These are phyloP conservation scores for Panaeolus papilionaceus DNA, from an alignment of 768 basidiomycete genomes.

Conservation along the genomic window DNA sequence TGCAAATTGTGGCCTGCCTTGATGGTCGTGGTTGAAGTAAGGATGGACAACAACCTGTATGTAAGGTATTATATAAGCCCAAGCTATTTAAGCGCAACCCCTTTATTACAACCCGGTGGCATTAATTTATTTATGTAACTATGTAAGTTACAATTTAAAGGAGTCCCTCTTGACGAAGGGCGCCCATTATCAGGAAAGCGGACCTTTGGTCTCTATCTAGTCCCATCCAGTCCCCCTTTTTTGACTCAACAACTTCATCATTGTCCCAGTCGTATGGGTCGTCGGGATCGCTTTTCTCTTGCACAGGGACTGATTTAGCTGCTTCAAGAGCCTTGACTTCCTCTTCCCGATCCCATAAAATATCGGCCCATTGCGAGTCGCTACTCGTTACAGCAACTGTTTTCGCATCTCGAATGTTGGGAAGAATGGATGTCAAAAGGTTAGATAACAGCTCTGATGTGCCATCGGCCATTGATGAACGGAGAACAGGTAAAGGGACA, in stretches of 20 bases:
- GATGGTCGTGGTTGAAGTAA: slow-evolving; percentile 7
- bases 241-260: slow-evolving; percentile 54
- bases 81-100: neutral
- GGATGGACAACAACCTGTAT: neutral
- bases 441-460: slow-evolving; percentile 79
- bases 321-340: slow-evolving; percentile 44
- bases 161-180: slow-evolving; percentile 74
- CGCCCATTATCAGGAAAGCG: slow-evolving; percentile 81
- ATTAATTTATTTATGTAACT: neutral
- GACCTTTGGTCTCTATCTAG: slow-evolving; percentile 81
- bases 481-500: slow-evolving; percentile 74
- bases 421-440: slow-evolving; percentile 75
- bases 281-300: slow-evolving; percentile 37
- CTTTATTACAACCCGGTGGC: neutral
- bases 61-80: slow-evolving; percentile 3
- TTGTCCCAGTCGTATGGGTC: slow-evolving; percentile 70
- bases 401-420: slow-evolving; percentile 73
- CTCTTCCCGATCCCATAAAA: slow-evolving; percentile 77
- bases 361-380: slow-evolving; percentile 82
- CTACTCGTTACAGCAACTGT: slow-evolving; percentile 81
- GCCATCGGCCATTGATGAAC: slow-evolving; percentile 66
- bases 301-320: slow-evolving; percentile 17
- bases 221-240: slow-evolving; percentile 76
- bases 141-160: slow-evolving; percentile 36
- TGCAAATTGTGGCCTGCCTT: slow-evolving; percentile 4